Evolutionary conservation across 805 yeast species (phyloP), one percentile per base, ranked within the genome.

Genomic region (Jamesozyma rosinii): DNA sequence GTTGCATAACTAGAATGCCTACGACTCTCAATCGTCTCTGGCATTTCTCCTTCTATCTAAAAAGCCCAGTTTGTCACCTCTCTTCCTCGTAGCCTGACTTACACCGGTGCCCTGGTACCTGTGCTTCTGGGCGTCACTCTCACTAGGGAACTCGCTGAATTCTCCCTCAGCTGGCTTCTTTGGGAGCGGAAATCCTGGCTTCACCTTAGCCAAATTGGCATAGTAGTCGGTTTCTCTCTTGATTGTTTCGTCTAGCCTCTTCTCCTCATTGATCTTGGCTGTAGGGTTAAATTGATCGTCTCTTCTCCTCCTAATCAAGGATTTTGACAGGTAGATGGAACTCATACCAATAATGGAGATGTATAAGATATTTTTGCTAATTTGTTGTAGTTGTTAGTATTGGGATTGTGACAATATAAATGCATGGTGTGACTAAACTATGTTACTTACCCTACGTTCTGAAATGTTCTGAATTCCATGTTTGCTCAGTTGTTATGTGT

Each of bases 41-140:
- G 19, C 19, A 33, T 33, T 33, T 33, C 15, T 33, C 34, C 48
- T 46, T 44, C 65, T 54, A 39, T 57, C 59, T 29, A 53, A 44
- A 41, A 59, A 57, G 1, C 65, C 65, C 32, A 62, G 46, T 38
- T 52, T 63, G 53, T 79, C 88, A 47, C 84, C 85, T 14, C 71
- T 63, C 44, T 66, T 73, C 53, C 84, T 69, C n/a, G 77, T 66
- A 32, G 65, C 59, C 44, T 79, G 79, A 38, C 84, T 74, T 43
- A 66, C 66, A 0, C 86, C 85, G 0, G 81, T 70, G 4, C 88
- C 90, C 51, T 80, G 84, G 54, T 72, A 83, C 52, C 74, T 77
- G 42, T 81, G 75, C 48, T 77, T 77, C 47, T 88, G 65, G 36
- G 62, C 53, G 19, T 62, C 65, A 20, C 53, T 55, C 5, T 59